phyloP scores from a whole-genome alignment of 805 yeast species.

The Teunomyces lycoperdinae region DNA sequence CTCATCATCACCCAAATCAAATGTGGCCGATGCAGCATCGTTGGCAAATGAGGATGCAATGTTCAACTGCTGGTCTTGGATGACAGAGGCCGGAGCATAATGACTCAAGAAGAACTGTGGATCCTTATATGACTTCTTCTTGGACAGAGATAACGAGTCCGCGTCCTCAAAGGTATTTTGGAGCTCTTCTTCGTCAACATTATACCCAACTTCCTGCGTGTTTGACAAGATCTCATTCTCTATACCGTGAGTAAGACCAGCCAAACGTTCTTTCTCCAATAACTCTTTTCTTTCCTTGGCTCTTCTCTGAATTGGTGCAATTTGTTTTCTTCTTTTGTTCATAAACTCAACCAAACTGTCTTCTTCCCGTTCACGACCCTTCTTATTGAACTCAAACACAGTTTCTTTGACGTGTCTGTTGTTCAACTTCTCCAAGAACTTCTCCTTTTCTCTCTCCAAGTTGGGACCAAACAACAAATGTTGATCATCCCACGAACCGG shows the following conservation, averaged over 20 bases:
- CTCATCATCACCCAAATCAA: constrained; percentile 78
- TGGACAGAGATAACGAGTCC: constrained; percentile 35
- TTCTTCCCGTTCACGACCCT: constrained; percentile 47
- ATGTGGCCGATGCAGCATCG: constrained; percentile 82
- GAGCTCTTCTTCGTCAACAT: constrained; percentile 45
- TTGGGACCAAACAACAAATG: constrained; percentile 78
- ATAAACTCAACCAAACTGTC: constrained; percentile 75
- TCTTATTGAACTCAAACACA: constrained; percentile 79
- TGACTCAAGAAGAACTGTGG: constrained; percentile 81
- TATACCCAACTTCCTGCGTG: constrained; percentile 46
- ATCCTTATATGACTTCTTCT: constrained; percentile 62
- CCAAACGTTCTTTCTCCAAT: constrained; percentile 67
- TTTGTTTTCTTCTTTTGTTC: constrained; percentile 80
- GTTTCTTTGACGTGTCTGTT: constrained; percentile 79
- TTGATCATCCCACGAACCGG: constrained; percentile 84
- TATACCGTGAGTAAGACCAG: constrained; percentile 69
- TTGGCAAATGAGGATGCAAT: constrained; percentile 63
- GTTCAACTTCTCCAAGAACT: constrained; percentile 66
- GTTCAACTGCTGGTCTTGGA: constrained; percentile 77
- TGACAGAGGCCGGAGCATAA: constrained; percentile 75
- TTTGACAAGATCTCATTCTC: constrained; percentile 70
- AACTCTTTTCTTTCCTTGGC: constrained; percentile 69
- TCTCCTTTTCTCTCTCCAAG: constrained; percentile 67
- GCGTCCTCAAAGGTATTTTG: constrained; percentile 51
- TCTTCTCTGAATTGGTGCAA: constrained; percentile 82